These are phyloP conservation scores for Rhizopogon sp. DNA, from an alignment of 768 basidiomycete genomes.

Conservation along the genomic window DNA sequence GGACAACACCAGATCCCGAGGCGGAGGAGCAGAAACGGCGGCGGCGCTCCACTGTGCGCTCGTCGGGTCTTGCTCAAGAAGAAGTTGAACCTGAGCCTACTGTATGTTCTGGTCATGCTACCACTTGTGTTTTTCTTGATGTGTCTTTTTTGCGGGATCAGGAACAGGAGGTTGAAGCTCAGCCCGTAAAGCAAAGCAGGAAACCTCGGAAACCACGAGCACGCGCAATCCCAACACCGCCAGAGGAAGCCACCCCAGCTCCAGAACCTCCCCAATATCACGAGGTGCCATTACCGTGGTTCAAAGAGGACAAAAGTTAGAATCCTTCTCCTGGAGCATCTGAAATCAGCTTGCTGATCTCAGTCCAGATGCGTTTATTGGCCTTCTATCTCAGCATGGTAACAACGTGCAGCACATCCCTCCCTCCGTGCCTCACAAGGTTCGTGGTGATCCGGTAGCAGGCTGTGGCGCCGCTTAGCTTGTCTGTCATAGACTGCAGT, in stretches of 20 bases:
- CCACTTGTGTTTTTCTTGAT: background rate
- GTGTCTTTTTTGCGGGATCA: background rate
- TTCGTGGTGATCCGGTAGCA: slow-evolving; percentile 15
- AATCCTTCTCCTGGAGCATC: slow-evolving; percentile 4
- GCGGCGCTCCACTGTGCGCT: slow-evolving; percentile 29
- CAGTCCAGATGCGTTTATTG: slow-evolving; percentile 32
- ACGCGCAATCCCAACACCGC: slow-evolving; percentile 16
- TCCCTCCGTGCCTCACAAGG: slow-evolving; percentile 60
- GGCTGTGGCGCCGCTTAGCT: slow-evolving; percentile 4
- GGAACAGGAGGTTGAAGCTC: slow-evolving; percentile 24
- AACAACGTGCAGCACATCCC: slow-evolving; percentile 68
- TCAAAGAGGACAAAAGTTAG: slow-evolving; percentile 62
- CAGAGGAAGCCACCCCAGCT: slow-evolving; percentile 17
- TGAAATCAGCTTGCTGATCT: slow-evolving; percentile 12
- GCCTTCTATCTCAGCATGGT: slow-evolving; percentile 57
- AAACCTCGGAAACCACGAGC: slow-evolving; percentile 28
- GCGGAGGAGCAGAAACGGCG: slow-evolving; percentile 48
- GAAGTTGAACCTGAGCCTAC: slow-evolving; percentile 17
- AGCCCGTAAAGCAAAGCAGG: slow-evolving; percentile 26
- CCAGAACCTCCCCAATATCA: slow-evolving; percentile 17
- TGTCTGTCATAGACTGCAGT: slow-evolving; percentile 39
- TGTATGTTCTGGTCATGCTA: background rate
- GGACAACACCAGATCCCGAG: slow-evolving; percentile 62
- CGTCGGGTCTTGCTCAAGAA: slow-evolving; percentile 24
- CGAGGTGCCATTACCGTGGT: slow-evolving; percentile 47